phyloP scores from a whole-genome alignment of 2,329 filamentous ascomycete species.

The Fusarium bulbicola region DNA sequence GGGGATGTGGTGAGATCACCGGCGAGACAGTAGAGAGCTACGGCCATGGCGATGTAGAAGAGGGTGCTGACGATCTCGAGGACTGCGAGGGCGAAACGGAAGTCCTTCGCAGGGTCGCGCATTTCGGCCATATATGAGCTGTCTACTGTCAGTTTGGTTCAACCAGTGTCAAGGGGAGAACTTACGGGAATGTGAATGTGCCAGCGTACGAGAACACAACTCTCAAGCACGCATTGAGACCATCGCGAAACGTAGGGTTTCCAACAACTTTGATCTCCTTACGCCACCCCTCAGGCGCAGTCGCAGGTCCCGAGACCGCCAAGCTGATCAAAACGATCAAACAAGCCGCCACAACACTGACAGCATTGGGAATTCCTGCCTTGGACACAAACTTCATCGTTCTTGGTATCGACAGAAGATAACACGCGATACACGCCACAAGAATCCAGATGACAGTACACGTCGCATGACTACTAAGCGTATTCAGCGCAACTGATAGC shows the following conservation, averaged over 20 bases:
- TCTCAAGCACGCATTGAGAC: constrained; percentile 35
- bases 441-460: constrained; percentile 37
- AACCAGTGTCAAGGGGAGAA: rapidly evolving
- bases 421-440: constrained; percentile 26
- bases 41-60: constrained; percentile 39
- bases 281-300: constrained; percentile 27
- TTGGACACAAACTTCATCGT: constrained; percentile 41
- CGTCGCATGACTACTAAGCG: constrained; percentile 29
- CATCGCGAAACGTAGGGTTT: constrained; percentile 35
- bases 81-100: constrained; percentile 32
- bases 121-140: constrained; percentile 42
- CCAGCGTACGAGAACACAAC: constrained; percentile 42
- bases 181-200: constrained; percentile 40
- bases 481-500: constrained; percentile 33
- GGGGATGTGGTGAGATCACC: constrained; percentile 37
- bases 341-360: constrained; percentile 33
- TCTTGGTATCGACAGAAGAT: constrained; percentile 27
- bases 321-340: constrained; percentile 35
- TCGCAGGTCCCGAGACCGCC: constrained; percentile 28
- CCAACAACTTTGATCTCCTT: constrained; percentile 33
- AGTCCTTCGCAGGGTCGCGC: constrained; percentile 33
- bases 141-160: rapidly evolving
- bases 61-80: constrained; percentile 39
- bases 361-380: constrained; percentile 33
- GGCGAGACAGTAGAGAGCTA: constrained; percentile 38